Evolutionary conservation across 2,329 filamentous ascomycete genomes (phyloP), one percentile per base, ranked within the genome.

Genomic region (Juglanconis juglandina): DNA sequence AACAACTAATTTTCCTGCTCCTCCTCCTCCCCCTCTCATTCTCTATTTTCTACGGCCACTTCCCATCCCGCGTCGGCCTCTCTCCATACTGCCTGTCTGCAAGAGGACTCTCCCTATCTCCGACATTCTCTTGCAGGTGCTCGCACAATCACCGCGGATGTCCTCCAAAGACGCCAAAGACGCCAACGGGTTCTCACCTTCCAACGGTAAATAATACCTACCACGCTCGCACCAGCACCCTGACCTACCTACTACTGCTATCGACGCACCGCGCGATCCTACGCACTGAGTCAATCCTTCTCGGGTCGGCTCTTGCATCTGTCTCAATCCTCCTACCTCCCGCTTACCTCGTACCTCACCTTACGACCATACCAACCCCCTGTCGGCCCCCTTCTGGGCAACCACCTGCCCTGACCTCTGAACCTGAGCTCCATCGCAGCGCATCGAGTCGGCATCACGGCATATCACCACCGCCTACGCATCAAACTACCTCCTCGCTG

Each of bases 151-250:
- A 52, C 60, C 54, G 61, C 61, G 61, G 48, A 63, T 63, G 61
- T 39, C 61, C 46, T 63, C 55, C 61, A 61, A 61, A 57, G 58
- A 56, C 52, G 11, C 54, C 42, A 48, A 34, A 58, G 61, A 63
- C 61, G 51, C 61, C 61, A 53, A 63, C 61, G 58, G 61, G 58
- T 55, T 58, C 44, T 58, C 54, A 50, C 54, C 61, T 32, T 58
- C 61, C 30, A 58, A 61, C 61, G 61, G 61, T 63, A 63, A 63
- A 61, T 63, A 61, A 58, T 34, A 49, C 48, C n/a, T 32, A 34
- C 56, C 11, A 30, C 42, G 51, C 30, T 39, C 47, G 50, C 46
- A 56, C 17, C 30, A 42, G 48, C 30, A 33, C 8, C 32, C 10
- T 51, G 46, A 13, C 46, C 17, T 44, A n/a, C 41, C 41, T 44